Evolutionary conservation across 768 basidiomycete species (phyloP), one percentile per base, ranked within the genome.

Genomic region (Russula brevipes): DNA sequence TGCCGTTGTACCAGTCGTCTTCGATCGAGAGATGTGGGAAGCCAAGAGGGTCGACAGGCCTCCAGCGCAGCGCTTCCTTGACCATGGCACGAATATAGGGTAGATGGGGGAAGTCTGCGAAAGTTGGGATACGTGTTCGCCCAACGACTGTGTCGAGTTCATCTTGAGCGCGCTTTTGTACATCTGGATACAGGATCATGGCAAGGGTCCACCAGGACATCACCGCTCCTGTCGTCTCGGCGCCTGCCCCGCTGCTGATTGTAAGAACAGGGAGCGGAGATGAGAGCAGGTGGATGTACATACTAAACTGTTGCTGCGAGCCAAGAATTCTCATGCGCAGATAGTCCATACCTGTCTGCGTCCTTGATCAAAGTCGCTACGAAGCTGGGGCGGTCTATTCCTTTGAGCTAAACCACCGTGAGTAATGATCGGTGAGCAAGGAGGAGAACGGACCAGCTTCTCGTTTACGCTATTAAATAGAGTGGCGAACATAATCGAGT

Each of bases 1-100:
- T 55, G 30, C 60, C 53, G 10, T 65, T 56, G n/a, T 59, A 65
- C 53, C 42, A 47, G 44, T 66, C 57, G 44, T 67, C 66, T 31
- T 67, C 58, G 4, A 53, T 61, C 3, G 61, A 63, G 41, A 50
- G 61, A 58, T 66, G 65, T 12, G 60, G 60, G 11, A 58, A 39
- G 36, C 52, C 65, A 12, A 65, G 44, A 16, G 63, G 54, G 16
- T 58, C 61, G 44, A 63, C 61, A 10, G 65, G 61, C 30, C 52
- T 45, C 65, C 65, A 54, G 11, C 56, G 60, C n/a, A 65, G 19
- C 17, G 60, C 56, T 19, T 65, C 60, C 46, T 65, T 62, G 46
- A 65, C 59, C 59, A 58, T 58, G 9, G 60, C 60, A 7, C 56
- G 52, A 19, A 63, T 49, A 39, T 65, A 59, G 19, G 55, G 61